These are phyloP conservation scores for Penicillium dipodomyicola DNA, from an alignment of 495 filamentous ascomycete species.

Conservation along the genomic window DNA sequence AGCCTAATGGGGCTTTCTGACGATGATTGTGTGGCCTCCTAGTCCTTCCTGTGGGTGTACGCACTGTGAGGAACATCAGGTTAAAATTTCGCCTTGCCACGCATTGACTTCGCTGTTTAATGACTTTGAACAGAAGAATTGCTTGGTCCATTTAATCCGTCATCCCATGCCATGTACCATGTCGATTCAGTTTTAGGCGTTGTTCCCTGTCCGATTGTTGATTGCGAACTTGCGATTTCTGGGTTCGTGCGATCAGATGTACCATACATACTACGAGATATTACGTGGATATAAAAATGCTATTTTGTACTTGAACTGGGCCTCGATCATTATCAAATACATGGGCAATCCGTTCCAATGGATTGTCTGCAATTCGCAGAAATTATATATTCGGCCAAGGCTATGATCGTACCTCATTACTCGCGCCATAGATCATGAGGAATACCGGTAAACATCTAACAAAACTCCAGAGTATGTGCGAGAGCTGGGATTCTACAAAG, in stretches of 20 bases:
- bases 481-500: background rate
- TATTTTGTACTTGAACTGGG: background rate
- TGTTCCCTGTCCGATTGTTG: background rate
- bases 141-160: background rate
- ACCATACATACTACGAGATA: background rate
- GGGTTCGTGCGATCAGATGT: background rate
- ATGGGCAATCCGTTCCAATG: background rate
- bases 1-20: background rate
- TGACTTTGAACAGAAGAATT: background rate
- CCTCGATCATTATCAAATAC: background rate
- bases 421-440: constrained; percentile 1
- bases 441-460: background rate
- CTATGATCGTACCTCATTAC: background rate
- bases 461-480: constrained; percentile 7
- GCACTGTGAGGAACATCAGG: background rate
- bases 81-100: background rate
- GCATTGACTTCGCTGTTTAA: background rate
- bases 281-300: background rate
- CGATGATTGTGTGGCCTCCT: background rate
- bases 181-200: background rate
- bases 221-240: background rate
- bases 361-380: background rate
- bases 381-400: background rate
- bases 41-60: too few species aligned
- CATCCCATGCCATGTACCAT: background rate